Evolutionary conservation across 2,329 filamentous ascomycete genomes (phyloP), one percentile per base, ranked within the genome.

Genomic region (Gnomoniopsis smithogilvyi): DNA sequence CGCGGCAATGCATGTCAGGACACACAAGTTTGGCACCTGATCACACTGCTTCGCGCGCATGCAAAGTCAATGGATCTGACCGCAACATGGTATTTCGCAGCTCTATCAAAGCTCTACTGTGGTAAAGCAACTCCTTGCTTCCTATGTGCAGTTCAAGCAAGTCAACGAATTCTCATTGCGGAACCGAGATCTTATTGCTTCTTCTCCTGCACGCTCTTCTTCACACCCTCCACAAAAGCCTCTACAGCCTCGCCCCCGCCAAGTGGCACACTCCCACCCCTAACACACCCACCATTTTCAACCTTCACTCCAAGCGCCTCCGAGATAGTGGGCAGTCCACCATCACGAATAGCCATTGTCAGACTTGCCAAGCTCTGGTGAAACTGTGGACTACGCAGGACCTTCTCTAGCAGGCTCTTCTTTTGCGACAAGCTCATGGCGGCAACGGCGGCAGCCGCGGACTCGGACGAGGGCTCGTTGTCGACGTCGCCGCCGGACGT

Each of bases 361-460:
- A 99, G 76, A 70, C 90, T 95, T 0, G 86, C 85, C 43, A 97
- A 76, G 65, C 91, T 94, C 73, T 98, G 95, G 62, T 86, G 85
- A 69, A 99, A 92, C 70, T 99, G 95, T 19, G 95, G 94, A 64
- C 91, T 96, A 64, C 91, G 85, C 15, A 98, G 76, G 8, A 98
- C 92, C 69, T 88, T 89, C 71, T 87, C 88, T 47, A 99, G 74
- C 14, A 98, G 83, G 22, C 82, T 80, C 68, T 89, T 91, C 79
- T 98, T 98, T 70, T 95, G 88, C 2, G 81, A 81, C 8, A 88
- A 72, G 56, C 84, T 88, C 67, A 97, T 81, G 7, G 89, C 87
- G 61, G 88, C 82, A 64, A 91, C 86, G 30, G 90, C 91, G 43
- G 88, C 87, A 66, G 88, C 80, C n/a, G 88, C 82, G 2, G 86